Percentiles rank a stretch among this genome's conserved stretches.
Evolutionary conservation across 2,329 filamentous ascomycete genomes (phyloP).

Genomic region (Colletotrichum sp.): DNA sequence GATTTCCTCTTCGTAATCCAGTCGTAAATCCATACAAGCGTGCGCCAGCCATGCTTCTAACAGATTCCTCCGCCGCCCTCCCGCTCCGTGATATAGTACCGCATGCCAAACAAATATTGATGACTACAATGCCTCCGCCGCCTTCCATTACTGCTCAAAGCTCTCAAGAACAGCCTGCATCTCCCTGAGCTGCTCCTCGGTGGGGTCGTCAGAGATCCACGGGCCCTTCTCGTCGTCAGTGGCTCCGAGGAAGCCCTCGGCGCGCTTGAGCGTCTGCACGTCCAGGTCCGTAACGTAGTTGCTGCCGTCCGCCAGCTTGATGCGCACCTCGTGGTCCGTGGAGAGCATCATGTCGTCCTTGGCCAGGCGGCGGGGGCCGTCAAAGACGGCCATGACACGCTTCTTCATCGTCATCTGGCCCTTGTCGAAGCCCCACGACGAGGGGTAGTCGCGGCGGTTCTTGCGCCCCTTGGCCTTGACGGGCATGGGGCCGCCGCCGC

Average conservation of each 20-base stretch:
- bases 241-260: constrained; percentile 81
- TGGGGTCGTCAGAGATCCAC: constrained; percentile 79
- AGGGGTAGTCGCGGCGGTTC: constrained; percentile 91
- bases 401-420: constrained; percentile 99
- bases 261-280: constrained; percentile 85
- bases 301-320: constrained; percentile 77
- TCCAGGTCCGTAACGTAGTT: constrained; percentile 93
- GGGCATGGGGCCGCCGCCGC: constrained; percentile 68
- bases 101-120: background rate
- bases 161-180: constrained; percentile 58
- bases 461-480: constrained; percentile 74
- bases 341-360: constrained; percentile 99
- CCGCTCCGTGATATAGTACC: background rate
- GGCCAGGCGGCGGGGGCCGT: constrained; percentile 84
- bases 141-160: constrained; percentile 10
- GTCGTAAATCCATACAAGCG: background rate
- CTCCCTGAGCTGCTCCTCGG: constrained; percentile 63
- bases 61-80: background rate
- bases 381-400: constrained; percentile 91
- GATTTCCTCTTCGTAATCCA: background rate
- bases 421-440: constrained; percentile 90
- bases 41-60: constrained; percentile 4
- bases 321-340: constrained; percentile 90
- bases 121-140: background rate
- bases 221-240: constrained; percentile 87